Base-by-base conservation (phyloP, 2,329 filamentous ascomycete genomes). In the Allantophomopsis cytisporea region DNA sequence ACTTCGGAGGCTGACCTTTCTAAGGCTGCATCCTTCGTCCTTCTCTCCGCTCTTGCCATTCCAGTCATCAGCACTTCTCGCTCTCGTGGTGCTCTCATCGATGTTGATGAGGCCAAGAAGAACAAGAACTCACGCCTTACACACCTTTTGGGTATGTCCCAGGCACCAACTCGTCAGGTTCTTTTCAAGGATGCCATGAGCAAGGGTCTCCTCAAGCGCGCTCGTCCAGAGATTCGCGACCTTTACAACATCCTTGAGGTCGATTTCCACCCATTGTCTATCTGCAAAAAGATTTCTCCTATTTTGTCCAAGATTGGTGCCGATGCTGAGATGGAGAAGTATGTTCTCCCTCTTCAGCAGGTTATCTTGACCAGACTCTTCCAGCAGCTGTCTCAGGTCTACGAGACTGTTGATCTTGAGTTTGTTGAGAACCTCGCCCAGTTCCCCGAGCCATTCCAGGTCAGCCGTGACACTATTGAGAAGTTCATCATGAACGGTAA, bases 401-500 rank as follows among this genome's bases (percentile, higher is more conserved):
- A 98, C 65, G 93, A 96, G 63, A 94, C 91, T 35, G 89, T 98
- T 41, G 87, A 96, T 60, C 74, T 98, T 45, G 75, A 77, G 53
- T 96, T 96, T 53, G 89, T 98, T 36, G 82, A 94, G 60, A 80
- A 84, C 54, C 81, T 98, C 40, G 91, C 91, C 46, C 76, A 91
- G 56, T 98, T 98, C 72, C 91, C 91, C 8, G 88, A 94, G 59
- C 86, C 91, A 33, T 96, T 93, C 74, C 83, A 95, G 64, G 87
- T 96, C 50, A 83, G 76, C 47, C 80, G 83, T 39, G 78, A 81
- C 49, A 94, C 85, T 45, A 93, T 98, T 50, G 91, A 98, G 71
- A 98, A 96, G 68, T 98, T 98, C 71, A 96, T 98, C 71, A 98
- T 98, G 91, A 98, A 98, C 63, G 91, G 91, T 47, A 96, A 94